Evolutionary conservation across 73 alveolate species (phyloP).

Genomic region (Paramecium pentaurelia): DNA sequence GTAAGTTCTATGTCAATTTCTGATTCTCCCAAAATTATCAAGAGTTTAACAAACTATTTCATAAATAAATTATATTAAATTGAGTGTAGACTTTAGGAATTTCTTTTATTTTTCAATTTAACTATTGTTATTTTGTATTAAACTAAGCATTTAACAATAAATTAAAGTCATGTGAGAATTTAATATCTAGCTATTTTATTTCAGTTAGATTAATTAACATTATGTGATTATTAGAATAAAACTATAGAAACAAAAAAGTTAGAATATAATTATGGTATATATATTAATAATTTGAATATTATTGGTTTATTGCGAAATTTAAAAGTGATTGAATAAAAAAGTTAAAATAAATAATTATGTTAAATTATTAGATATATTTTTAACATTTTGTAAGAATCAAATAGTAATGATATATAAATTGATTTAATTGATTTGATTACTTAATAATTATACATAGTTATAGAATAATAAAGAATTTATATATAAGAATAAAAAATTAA

Average conservation of each 20-base stretch:
- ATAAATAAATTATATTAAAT: background rate
- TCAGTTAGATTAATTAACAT: background rate
- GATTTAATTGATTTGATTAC: too few species aligned
- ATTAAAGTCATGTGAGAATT: background rate
- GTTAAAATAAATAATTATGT: too few species aligned
- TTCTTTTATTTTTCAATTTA: background rate
- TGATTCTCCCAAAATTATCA: background rate
- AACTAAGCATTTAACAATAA: background rate
- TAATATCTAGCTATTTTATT: background rate
- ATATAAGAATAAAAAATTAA: too few species aligned
- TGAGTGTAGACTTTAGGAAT: background rate
- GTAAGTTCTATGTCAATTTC: background rate
- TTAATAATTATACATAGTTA: background rate
- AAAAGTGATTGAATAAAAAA: too few species aligned
- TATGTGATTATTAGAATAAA: background rate
- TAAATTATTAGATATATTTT: too few species aligned
- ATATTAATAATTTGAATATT: background rate
- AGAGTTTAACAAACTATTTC: conserved; percentile 24
- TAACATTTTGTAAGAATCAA: too few species aligned
- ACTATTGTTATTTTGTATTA: background rate
- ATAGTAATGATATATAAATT: too few species aligned
- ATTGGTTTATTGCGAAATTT: background rate
- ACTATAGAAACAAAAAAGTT: too few species aligned
- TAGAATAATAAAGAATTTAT: too few species aligned
- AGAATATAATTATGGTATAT: too few species aligned